These are phyloP conservation scores for Sarocladiaceae sp. DNA, from an alignment of 2,329 filamentous ascomycete genomes.

Conservation along the genomic window DNA sequence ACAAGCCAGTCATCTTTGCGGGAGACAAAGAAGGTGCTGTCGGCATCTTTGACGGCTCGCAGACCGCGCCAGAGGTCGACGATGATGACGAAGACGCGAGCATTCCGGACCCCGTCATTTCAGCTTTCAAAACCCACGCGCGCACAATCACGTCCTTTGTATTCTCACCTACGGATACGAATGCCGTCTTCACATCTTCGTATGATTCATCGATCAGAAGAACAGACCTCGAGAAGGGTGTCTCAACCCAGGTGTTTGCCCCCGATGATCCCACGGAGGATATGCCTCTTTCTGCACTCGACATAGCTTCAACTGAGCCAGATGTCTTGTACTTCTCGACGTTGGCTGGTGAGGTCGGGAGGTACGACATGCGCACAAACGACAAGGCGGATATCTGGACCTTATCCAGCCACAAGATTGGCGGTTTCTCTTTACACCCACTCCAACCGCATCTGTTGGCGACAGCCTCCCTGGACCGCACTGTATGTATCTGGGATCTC, in stretches of 20 bases:
- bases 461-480: constrained; percentile 85
- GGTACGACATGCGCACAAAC: constrained; percentile 66
- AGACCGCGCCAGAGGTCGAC: constrained; percentile 53
- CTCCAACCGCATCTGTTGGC: constrained; percentile 74
- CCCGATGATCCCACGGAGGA: constrained; percentile 65
- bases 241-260: constrained; percentile 75
- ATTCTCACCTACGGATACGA: constrained; percentile 66
- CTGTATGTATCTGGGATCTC: constrained; percentile 86
- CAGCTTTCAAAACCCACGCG: constrained; percentile 83
- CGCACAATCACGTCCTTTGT: constrained; percentile 82
- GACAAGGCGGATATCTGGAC: constrained; percentile 58
- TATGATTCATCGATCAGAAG: constrained; percentile 91
- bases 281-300: constrained; percentile 74
- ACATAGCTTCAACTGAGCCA: constrained; percentile 65
- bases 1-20: constrained; percentile 85
- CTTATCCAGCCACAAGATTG: constrained; percentile 88
- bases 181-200: constrained; percentile 74
- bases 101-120: constrained; percentile 67
- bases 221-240: constrained; percentile 73
- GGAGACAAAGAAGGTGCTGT: constrained; percentile 91
- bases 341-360: constrained; percentile 71
- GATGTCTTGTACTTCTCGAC: constrained; percentile 83
- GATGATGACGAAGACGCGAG: constrained; percentile 61
- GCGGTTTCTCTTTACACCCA: constrained; percentile 83
- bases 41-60: constrained; percentile 84